A percentile compares a stretch with the other conserved stretches of the same genome.
phyloP scores from a whole-genome alignment of 1,284 basidiomycete species.

The Golubevia pallescens region DNA sequence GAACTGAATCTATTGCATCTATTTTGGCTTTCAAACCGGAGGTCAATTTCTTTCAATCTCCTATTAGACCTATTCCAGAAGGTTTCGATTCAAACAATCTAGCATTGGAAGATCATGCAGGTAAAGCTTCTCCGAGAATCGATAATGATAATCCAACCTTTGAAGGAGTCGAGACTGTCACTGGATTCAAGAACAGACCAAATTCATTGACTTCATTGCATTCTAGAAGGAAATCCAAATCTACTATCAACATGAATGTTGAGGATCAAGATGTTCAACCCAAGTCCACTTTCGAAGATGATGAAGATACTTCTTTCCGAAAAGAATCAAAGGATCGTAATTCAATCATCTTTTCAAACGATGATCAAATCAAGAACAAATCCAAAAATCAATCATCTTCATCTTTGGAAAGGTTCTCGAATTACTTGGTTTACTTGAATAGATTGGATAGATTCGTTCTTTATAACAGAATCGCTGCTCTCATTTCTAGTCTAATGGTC shows the following conservation, averaged over 20 bases:
- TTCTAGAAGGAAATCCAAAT: neutral
- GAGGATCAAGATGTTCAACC: neutral
- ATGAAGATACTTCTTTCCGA: neutral
- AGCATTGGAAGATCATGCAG: neutral
- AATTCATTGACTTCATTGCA: neutral
- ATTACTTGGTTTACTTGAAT: conserved; percentile 9
- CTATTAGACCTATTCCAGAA: conserved; percentile 13
- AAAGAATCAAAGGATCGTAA: too few relatives aligned
- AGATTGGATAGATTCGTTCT: conserved; percentile 37
- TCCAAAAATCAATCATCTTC: neutral
- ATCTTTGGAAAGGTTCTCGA: neutral
- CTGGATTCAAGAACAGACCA: too few relatives aligned
- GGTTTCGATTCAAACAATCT: neutral
- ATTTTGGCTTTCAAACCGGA: conserved; percentile 27
- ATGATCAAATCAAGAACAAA: neutral
- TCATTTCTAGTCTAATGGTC: conserved; percentile 27
- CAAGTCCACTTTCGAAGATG: neutral
- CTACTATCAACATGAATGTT: neutral
- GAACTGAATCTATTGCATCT: conserved; percentile 20
- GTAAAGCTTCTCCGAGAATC: neutral
- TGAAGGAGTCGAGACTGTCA: neutral
- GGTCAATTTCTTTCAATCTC: conserved; percentile 32
- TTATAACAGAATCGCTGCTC: conserved; percentile 36
- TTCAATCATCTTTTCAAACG: too few relatives aligned
- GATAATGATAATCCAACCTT: neutral